Base-by-base conservation (phyloP, 1,139 yeast species). In the Kluyveromyces sp. region DNA sequence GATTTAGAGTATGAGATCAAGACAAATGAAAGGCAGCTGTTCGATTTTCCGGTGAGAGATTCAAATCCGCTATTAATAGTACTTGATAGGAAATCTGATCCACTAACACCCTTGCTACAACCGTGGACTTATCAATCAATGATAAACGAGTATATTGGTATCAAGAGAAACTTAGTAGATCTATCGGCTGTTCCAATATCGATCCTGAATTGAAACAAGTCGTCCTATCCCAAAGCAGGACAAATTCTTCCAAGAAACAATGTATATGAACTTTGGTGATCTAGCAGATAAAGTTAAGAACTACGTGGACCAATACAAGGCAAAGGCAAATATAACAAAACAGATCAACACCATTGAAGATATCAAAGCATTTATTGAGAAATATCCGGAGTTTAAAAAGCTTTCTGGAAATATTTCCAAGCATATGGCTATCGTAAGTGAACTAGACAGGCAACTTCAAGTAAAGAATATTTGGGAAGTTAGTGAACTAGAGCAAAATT, bases 111-210 rank as follows among this genome's bases (percentile, higher is more conserved):
- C 1, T 70, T 92, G 40, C 68, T 92, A 42, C 78, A 83, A 37
- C 98, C 97, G 2, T 92, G 99, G 99, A 90, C 98, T 0, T 92
- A 89, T 65, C 97, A 92, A 61, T 87, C 97, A 2, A 92, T 94
- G 98, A 87, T 92, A 21, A 96, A 92, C 63, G 97, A 94, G 61
- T 74, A 88, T 34, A 71, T 92, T 37, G 95, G 92, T 1, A 85
- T 92, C 49, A 70, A 73, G 25, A 83, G 88, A 60, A 92, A 92
- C 57, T 76, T 92, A 4, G 96, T 88, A 2, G 82, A 80, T 52
- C 65, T 90, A 45, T 68, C 81, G 56, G 58, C 49, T 4, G 54
- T 64, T 7, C 66, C 7, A 65, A 60, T 4, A 56, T 66, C 26
- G 63, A 66, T 40, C 60, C 73, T 25, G 85, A 80, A 34, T 64